A percentile compares a stretch with the other conserved stretches of the same genome.
phyloP scores from a whole-genome alignment of 148 eudicot species.

The Rhododendron williamsianum region DNA sequence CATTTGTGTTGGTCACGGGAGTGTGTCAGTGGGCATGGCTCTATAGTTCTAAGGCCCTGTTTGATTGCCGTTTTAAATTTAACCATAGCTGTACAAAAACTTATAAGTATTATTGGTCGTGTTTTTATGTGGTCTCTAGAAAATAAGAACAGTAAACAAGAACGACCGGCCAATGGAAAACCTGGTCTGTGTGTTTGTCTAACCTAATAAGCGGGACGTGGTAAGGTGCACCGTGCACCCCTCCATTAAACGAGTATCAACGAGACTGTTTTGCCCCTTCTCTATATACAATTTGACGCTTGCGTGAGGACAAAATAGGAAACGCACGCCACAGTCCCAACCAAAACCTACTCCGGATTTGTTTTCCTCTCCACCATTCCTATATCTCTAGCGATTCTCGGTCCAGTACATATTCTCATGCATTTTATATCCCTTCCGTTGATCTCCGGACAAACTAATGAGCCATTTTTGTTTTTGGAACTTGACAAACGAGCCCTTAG shows the following conservation, averaged over 20 bases:
- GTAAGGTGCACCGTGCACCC: background rate
- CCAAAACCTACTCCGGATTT: background rate
- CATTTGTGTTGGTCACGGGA: constrained; percentile 7
- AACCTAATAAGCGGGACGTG: background rate
- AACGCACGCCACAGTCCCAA: background rate
- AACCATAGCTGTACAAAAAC: background rate
- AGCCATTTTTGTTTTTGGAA: background rate
- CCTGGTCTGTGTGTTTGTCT: background rate
- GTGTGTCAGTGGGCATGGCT: constrained; percentile 6
- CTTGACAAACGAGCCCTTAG: background rate
- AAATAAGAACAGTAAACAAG: background rate
- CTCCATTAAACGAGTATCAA: background rate
- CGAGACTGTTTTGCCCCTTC: background rate
- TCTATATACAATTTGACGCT: background rate
- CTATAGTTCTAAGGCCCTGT: background rate
- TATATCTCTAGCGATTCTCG: background rate
- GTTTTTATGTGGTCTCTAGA: background rate
- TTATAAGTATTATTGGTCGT: background rate
- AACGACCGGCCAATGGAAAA: background rate
- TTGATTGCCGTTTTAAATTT: background rate
- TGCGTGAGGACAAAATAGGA: background rate
- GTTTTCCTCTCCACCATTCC: background rate
- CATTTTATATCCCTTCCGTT: background rate
- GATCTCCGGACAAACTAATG: background rate
- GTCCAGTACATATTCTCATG: background rate